Conservation (phyloP, 148 eudicot genomes). For the Rhododendron williamsianum region DNA sequence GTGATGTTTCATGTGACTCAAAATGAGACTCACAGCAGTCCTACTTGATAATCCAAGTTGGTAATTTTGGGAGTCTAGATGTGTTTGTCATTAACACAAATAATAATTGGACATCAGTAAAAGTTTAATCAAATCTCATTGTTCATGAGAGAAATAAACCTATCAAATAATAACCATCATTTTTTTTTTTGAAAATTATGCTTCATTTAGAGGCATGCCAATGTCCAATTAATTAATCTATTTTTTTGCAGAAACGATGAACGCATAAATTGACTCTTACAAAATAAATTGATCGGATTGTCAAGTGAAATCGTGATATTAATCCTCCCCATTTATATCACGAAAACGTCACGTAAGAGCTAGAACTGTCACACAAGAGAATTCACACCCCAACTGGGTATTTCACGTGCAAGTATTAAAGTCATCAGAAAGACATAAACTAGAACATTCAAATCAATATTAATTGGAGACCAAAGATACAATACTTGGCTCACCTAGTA, state of each 20-base stretch:
- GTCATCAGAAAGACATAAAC: neutral
- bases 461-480: neutral
- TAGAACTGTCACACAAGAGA: neutral
- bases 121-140: neutral
- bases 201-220: neutral
- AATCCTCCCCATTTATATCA: neutral
- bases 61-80: neutral
- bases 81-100: neutral
- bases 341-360: neutral
- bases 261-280: neutral
- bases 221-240: neutral
- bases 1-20: neutral
- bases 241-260: neutral
- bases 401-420: neutral
- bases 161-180: too few relatives aligned
- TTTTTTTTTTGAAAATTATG: neutral
- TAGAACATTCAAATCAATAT: neutral
- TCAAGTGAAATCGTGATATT: neutral
- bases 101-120: too few relatives aligned
- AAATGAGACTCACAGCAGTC: too few relatives aligned
- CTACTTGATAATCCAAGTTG: neutral
- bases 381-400: neutral
- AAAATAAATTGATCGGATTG: neutral
- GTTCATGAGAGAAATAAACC: neutral
- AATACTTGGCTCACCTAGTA: neutral